These are phyloP conservation scores for Lactarius pseudohatsudake DNA, from an alignment of 768 basidiomycete genomes.

Conservation along the genomic window DNA sequence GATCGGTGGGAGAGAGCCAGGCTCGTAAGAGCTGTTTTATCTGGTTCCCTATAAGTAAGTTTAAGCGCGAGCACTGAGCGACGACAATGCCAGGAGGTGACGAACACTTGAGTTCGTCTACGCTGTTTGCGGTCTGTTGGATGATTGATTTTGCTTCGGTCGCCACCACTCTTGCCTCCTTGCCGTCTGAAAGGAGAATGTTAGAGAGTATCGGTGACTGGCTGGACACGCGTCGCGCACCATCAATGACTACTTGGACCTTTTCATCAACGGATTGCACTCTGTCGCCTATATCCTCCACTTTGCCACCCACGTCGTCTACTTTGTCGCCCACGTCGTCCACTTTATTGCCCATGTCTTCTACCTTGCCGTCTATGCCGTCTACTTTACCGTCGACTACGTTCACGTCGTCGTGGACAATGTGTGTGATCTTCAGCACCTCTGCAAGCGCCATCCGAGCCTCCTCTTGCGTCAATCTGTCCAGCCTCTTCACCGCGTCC, in stretches of 20 bases:
- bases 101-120: too few relatives aligned
- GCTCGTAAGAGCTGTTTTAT: background rate
- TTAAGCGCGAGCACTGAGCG: background rate
- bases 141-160: background rate
- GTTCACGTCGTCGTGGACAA: background rate
- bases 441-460: background rate
- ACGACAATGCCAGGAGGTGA: too few relatives aligned
- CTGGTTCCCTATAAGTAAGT: background rate
- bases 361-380: too few relatives aligned
- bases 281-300: too few relatives aligned
- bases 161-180: background rate
- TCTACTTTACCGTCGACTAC: background rate
- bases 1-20: background rate
- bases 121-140: background rate
- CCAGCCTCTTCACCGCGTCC: background rate
- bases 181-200: background rate
- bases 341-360: too few relatives aligned
- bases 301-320: too few relatives aligned
- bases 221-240: background rate
- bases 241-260: background rate
- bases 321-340: too few relatives aligned
- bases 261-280: too few relatives aligned
- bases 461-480: background rate
- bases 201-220: background rate
- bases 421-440: background rate